phyloP scores from a whole-genome alignment of 768 basidiomycete genomes.

The Baorangia bicolor region DNA sequence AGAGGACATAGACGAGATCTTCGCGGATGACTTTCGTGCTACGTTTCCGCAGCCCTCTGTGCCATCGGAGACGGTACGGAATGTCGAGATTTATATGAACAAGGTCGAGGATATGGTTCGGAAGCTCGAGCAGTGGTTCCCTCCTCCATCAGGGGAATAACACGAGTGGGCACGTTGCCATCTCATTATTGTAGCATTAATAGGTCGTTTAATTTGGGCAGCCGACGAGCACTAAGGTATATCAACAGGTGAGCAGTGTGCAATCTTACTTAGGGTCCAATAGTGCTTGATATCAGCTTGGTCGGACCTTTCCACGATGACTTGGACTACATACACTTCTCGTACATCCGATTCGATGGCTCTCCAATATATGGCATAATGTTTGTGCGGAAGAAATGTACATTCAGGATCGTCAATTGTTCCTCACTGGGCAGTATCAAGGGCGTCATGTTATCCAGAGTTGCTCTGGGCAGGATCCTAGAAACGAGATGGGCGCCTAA shows the following conservation, averaged over 20 bases:
- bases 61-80: slow-evolving; percentile 7
- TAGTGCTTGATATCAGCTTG: neutral
- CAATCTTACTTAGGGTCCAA: neutral
- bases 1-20: slow-evolving; percentile 13
- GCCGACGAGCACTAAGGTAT: neutral
- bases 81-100: slow-evolving; percentile 26
- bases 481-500: too few species aligned
- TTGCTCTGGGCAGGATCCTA: neutral
- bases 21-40: slow-evolving; percentile 23
- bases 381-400: neutral
- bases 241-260: neutral
- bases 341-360: neutral
- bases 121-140: slow-evolving; percentile 27
- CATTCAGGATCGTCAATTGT: neutral
- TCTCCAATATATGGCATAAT: too few species aligned
- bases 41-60: slow-evolving; percentile 20
- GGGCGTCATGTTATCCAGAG: neutral
- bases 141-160: neutral
- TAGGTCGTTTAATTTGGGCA: neutral
- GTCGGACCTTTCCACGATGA: too few species aligned
- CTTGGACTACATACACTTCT: neutral
- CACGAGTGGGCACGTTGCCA: neutral
- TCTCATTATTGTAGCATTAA: neutral
- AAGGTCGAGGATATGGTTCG: slow-evolving; percentile 27
- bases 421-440: neutral